Evolutionary conservation across 2,329 filamentous ascomycete species (phyloP), one percentile per base, ranked within the genome.

Genomic region (Aureobasidium lini): DNA sequence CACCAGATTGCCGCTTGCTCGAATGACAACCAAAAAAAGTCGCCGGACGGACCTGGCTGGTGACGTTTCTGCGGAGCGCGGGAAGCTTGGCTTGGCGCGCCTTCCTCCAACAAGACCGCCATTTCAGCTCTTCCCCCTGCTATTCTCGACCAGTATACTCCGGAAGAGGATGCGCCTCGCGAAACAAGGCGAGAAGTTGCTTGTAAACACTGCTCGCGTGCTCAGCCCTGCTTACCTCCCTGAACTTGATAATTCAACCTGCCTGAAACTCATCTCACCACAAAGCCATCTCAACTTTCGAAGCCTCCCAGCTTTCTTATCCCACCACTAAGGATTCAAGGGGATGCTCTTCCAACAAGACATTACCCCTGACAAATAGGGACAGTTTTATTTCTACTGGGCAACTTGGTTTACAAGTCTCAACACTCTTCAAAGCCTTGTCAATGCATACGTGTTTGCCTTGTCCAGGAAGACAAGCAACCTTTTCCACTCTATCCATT

Each of bases 371-470:
- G n/a, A n/a, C 4, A 3, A 16, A 52, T 6, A n/a, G 13, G 13
- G 4, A 18, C 36, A 32, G 9, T 32, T 9, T 3, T 6, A 23
- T 18, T 7, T 9, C n/a, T 5, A 18, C 15, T 23, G 8, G 15
- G 8, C 36, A 31, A 40, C 3, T 40, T 7, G 23, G 6, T 29
- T 16, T 23, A n/a, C 7, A 29, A 39, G 18, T 53, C n/a, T 53
- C 49, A 18, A 53, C 28, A 40, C 23, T 6, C 6, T 18, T 11
- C 15, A 18, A 18, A 42, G 37, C 49, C 49, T 42, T 39, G 28
- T 37, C 28, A 18, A 53, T 53, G 49, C 49, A 53, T 53, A 37
- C 49, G 42, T 53, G 49, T 53, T 53, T 53, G 49, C 49, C 49
- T 53, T 13, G 28, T 53, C 49, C 49, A 42, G 32, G 7, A 11